Base-by-base conservation (phyloP, 2,329 filamentous ascomycete genomes). In the Pseudogymnoascus sp. region DNA sequence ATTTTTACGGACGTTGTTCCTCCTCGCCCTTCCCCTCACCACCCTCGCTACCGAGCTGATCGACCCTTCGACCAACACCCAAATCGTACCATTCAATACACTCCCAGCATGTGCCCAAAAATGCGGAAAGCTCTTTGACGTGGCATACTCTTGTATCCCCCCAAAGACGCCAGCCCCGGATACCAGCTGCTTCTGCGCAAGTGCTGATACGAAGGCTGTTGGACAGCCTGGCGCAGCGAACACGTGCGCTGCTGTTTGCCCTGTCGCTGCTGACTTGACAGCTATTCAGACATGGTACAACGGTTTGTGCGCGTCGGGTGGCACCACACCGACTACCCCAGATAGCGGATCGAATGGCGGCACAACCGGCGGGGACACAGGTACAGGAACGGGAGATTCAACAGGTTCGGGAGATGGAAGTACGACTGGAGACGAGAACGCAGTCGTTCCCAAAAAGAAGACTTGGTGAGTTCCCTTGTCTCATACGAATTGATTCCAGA, bases 161-260 rank as follows among this genome's bases (percentile, higher is more conserved):
- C 83, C 82, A 3, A 79, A 76, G 25, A 78, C 74, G 3, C 73
- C 81, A 4, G 70, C 73, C 17, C 81, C 79, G 44, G 90, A 88
- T 72, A 79, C 84, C 60, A 78, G 80, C 36, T 95, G 91, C 75
- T 92, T 95, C 77, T 96, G 91, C 76, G 77, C 80, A 68, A 84
- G 88, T 59, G 66, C 78, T 21, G n/a, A 10, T 55, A 33, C 48
- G 48, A 55, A n/a, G 2, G 10, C 29, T 8, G 48, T 55, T 29
- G 48, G 48, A 55, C 5, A 2, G 29, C 9, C 29, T 33, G 48
- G 48, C 48, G 2, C 48, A 17, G 48, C 7, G 5, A 55, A 55
- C 48, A 31, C 29, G 48, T 55, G 48, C 29, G n/a, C 48, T 17
- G 7, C 48, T 12, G 48, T 6, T 5, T 55, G 48, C 29, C 7